A percentile compares a stretch with the other conserved stretches of the same genome.
Conservation (phyloP, 352 stramenopile species). For the Phytophthora fragariaefolia region DNA sequence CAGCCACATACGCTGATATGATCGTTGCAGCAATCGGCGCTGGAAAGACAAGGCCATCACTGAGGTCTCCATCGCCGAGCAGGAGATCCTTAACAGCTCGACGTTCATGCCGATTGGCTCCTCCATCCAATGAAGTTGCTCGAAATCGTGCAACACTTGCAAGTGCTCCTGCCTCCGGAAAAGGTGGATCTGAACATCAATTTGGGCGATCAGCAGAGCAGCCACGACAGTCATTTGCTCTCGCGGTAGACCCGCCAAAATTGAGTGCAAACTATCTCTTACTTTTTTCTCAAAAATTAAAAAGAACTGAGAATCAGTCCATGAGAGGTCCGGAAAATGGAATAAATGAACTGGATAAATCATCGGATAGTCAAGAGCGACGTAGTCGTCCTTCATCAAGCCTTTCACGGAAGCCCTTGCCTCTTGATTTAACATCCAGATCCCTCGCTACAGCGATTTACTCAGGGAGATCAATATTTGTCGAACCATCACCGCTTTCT, state of each 20-base stretch:
- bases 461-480: constrained; percentile 40
- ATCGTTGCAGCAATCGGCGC: constrained; percentile 32
- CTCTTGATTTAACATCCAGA: constrained; percentile 27
- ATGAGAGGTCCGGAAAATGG: constrained; percentile 1
- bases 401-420: constrained; percentile 11
- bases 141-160: constrained; percentile 4
- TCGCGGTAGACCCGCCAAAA: constrained; percentile 20
- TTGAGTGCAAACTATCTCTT: constrained; percentile 31
- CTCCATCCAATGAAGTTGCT: background rate
- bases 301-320: constrained; percentile 9
- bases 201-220: constrained; percentile 29
- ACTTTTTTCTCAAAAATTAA: constrained; percentile 24
- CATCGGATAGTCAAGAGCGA: background rate
- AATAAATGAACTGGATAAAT: background rate
- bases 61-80: constrained; percentile 1
- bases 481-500: constrained; percentile 53
- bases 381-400: constrained; percentile 17
- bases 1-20: constrained; percentile 41
- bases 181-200: constrained; percentile 4
- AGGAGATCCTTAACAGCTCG: background rate
- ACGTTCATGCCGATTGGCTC: background rate
- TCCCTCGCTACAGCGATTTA: constrained; percentile 45
- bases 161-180: constrained; percentile 5
- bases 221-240: constrained; percentile 28
- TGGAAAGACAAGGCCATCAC: constrained; percentile 18